Evolutionary conservation across 2,329 filamentous ascomycete species (phyloP).

Genomic region (Claviceps sp.): DNA sequence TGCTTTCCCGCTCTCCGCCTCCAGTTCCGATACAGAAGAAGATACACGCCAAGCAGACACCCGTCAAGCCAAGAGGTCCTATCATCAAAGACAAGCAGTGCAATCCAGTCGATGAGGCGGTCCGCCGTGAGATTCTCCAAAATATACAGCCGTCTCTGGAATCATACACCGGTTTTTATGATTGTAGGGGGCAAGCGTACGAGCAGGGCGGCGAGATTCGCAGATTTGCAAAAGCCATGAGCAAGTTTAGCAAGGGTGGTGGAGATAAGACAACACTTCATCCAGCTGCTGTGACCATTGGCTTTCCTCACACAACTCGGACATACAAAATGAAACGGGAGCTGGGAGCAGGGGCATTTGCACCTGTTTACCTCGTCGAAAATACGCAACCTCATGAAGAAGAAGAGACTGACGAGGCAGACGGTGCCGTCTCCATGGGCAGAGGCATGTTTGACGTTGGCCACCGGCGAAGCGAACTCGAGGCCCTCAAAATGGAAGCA

Average conservation of each 20-base stretch:
- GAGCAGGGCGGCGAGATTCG: conserved; percentile 64
- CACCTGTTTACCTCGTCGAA: conserved; percentile 86
- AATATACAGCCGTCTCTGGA: conserved; percentile 59
- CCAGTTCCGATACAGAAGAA: conserved; percentile 18
- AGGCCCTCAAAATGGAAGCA: conserved; percentile 90
- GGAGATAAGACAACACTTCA: conserved; percentile 50
- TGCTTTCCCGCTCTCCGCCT: conserved; percentile 25
- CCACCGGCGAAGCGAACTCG: conserved; percentile 44
- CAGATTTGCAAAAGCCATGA: conserved; percentile 58
- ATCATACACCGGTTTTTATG: conserved; percentile 67
- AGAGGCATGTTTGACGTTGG: conserved; percentile 45
- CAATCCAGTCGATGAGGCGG: conserved; percentile 71
- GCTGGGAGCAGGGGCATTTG: conserved; percentile 86
- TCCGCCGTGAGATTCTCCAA: conserved; percentile 62
- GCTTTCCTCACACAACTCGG: conserved; percentile 50
- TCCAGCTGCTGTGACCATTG: conserved; percentile 47
- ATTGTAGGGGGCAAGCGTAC: conserved; percentile 50
- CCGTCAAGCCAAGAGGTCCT: conserved; percentile 42
- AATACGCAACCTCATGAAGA: conserved; percentile 42
- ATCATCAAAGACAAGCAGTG: conserved; percentile 74
- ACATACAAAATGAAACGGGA: conserved; percentile 72
- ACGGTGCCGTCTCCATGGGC: conserved; percentile 39
- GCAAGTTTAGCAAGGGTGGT: conserved; percentile 40
- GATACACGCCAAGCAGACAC: conserved; percentile 24
- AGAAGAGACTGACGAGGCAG: conserved; percentile 25